Conservation (phyloP, 441 rosid species). For the Corymbia citriodora region DNA sequence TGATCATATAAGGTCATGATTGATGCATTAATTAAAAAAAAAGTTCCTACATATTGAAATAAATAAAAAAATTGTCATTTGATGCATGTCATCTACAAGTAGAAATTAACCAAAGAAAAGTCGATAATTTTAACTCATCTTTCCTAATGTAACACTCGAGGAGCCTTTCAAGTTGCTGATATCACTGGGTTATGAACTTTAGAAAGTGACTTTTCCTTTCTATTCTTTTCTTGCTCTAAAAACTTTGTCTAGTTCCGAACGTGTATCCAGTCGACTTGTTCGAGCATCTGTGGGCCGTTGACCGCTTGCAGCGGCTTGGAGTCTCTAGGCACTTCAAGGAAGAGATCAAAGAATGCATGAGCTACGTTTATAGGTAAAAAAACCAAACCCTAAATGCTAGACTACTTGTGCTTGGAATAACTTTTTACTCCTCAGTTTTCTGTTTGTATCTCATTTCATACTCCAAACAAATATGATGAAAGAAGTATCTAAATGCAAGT, state of each 20-base stretch:
- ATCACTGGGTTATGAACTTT: neutral
- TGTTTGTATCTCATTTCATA: neutral
- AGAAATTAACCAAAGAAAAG: neutral
- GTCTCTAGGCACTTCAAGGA: slow-evolving; percentile 65
- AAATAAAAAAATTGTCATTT: neutral
- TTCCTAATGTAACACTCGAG: neutral
- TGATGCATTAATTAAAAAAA: neutral
- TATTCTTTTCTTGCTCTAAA: neutral
- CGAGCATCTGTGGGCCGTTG: slow-evolving; percentile 83
- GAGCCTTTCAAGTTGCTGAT: neutral
- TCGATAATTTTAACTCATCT: neutral
- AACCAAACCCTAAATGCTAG: neutral
- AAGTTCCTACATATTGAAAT: neutral
- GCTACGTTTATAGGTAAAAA: slow-evolving; percentile 59
- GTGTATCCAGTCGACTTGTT: slow-evolving; percentile 90
- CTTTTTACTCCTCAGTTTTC: too few species aligned
- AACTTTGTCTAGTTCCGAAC: slow-evolving; percentile 44
- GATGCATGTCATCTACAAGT: neutral
- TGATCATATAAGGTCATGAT: neutral
- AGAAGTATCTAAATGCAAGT: neutral
- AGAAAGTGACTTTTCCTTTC: neutral
- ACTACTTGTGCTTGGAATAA: neutral
- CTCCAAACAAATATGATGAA: neutral
- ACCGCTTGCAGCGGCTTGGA: slow-evolving; percentile 86
- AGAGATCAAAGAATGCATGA: slow-evolving; percentile 56